A percentile compares a stretch with the other conserved stretches of the same genome.
These are phyloP conservation scores for Eutrema salsugineum DNA, from an alignment of 441 rosid species.

Conservation along the genomic window DNA sequence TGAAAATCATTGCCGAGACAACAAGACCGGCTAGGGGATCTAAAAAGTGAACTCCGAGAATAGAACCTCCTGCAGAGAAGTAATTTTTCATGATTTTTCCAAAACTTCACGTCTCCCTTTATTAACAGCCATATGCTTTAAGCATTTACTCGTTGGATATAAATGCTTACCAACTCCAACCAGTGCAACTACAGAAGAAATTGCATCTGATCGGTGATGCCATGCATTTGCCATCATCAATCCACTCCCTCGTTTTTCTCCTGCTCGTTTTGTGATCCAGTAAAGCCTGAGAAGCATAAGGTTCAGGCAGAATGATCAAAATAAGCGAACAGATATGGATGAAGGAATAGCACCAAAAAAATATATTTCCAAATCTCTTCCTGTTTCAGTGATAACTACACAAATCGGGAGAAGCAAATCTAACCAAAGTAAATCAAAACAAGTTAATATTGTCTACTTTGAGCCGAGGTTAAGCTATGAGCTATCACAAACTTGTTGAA, in stretches of 20 bases:
- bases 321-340: background rate
- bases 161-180: slow-evolving; percentile 83
- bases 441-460: background rate
- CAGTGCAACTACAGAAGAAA: slow-evolving; percentile 89
- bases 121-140: background rate
- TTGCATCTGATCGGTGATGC: slow-evolving; percentile 98
- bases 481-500: background rate
- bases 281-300: slow-evolving; percentile 52
- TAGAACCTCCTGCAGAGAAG: slow-evolving; percentile 75
- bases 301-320: slow-evolving; percentile 2
- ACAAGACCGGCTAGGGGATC: slow-evolving; percentile 96
- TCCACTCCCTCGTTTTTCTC: slow-evolving; percentile 86
- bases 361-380: slow-evolving; percentile 36
- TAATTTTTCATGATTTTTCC: background rate
- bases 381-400: slow-evolving; percentile 21
- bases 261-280: slow-evolving; percentile 92
- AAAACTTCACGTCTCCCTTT: background rate
- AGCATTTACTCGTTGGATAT: background rate
- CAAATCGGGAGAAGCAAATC: background rate
- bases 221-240: slow-evolving; percentile 99
- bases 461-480: background rate
- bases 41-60: slow-evolving; percentile 78
- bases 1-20: slow-evolving; percentile 86
- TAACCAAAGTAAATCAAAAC: background rate
- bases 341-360: background rate